Percentiles rank a stretch among this genome's conserved stretches.
phyloP scores from a whole-genome alignment of 495 filamentous ascomycete species.

The Terfezia claveryi region DNA sequence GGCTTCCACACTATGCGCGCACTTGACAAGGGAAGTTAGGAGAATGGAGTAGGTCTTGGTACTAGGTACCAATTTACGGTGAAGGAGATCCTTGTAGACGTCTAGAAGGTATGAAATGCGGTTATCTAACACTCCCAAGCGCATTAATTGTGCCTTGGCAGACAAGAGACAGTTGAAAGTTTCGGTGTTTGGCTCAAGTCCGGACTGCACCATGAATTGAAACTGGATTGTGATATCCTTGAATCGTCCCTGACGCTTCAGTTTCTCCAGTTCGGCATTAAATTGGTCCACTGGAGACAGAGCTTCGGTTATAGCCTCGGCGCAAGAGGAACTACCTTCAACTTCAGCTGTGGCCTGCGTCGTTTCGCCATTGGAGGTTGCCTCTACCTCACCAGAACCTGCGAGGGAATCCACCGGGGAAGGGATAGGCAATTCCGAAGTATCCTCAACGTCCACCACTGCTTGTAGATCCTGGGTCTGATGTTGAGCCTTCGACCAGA shows the following conservation, averaged over 20 bases:
- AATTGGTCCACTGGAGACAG: constrained; percentile 7
- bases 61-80: constrained; percentile 59
- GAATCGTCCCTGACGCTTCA: constrained; percentile 45
- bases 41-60: constrained; percentile 68
- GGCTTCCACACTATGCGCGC: constrained; percentile 24
- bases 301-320: constrained; percentile 9
- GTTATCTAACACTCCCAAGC: not conserved
- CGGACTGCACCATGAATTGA: constrained; percentile 57
- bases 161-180: constrained; percentile 79
- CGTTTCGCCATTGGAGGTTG: constrained; percentile 12
- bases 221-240: constrained; percentile 77
- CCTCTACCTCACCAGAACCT: constrained; percentile 1
- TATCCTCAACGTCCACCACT: not conserved
- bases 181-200: constrained; percentile 51
- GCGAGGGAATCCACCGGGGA: constrained; percentile 3
- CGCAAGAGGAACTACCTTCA: constrained; percentile 13
- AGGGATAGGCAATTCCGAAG: constrained; percentile 5
- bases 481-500: constrained; percentile 20
- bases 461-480: constrained; percentile 14
- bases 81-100: constrained; percentile 90
- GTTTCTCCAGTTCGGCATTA: constrained; percentile 35
- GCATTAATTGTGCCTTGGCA: constrained; percentile 32
- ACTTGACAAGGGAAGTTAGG: constrained; percentile 55
- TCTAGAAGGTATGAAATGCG: constrained; percentile 36
- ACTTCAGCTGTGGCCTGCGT: constrained; percentile 24